Percentiles rank a stretch among this genome's conserved stretches.
phyloP scores from a whole-genome alignment of 225 moss, liverwort and hornwort species.

The Bryoerythrophyllum caledonicum region DNA sequence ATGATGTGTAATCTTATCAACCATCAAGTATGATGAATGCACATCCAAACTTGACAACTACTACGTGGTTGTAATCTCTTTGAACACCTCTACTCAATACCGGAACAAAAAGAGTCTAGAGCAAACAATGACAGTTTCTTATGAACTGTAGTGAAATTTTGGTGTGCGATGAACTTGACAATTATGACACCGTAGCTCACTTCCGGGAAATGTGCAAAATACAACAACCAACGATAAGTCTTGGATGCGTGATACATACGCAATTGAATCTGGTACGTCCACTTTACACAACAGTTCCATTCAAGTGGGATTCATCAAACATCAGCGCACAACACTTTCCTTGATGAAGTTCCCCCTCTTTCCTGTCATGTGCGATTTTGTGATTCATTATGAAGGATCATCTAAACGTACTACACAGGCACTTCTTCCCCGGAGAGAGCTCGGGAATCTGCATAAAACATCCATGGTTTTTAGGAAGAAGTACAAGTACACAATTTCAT shows the following conservation, averaged over 20 bases:
- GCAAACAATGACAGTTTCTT: not conserved
- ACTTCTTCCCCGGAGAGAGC: too few relatives aligned
- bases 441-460: not conserved
- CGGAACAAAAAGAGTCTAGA: not conserved
- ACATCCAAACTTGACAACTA: too few relatives aligned
- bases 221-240: not conserved
- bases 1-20: too few relatives aligned
- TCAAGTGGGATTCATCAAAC: constrained; percentile 2
- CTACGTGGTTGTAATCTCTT: not conserved
- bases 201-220: not conserved
- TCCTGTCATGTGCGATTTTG: not conserved
- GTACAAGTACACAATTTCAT: not conserved
- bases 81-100: not conserved
- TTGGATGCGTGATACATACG: not conserved
- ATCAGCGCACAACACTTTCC: not conserved
- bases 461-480: not conserved
- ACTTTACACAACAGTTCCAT: constrained; percentile 2
- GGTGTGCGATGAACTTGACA: too few relatives aligned
- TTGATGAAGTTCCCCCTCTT: not conserved
- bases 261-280: not conserved
- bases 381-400: not conserved
- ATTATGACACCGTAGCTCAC: not conserved
- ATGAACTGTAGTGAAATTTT: too few relatives aligned
- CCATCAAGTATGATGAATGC: too few relatives aligned
- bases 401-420: not conserved